Conservation (phyloP, 164 flowering plant genomes). For the Kalanchoe fedtschenkoi region DNA sequence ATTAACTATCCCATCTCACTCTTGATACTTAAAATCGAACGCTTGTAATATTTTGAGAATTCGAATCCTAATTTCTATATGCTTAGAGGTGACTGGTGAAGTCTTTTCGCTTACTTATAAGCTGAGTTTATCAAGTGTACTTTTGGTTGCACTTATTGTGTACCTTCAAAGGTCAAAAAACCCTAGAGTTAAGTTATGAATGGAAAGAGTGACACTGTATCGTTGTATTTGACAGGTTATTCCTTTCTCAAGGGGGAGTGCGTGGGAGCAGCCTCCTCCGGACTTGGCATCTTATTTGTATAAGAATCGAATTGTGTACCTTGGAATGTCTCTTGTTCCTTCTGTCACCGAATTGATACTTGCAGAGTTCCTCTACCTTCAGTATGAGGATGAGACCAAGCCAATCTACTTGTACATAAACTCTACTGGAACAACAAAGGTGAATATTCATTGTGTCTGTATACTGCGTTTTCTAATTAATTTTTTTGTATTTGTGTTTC, state of each 20-base stretch:
- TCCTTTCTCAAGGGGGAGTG: slow-evolving; percentile 70
- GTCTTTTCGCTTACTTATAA: too few species aligned
- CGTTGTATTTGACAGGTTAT: slow-evolving; percentile 46
- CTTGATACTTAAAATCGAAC: too few species aligned
- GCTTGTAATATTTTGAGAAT: too few species aligned
- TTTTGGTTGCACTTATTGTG: too few species aligned
- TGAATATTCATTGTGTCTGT: slow-evolving; percentile 10
- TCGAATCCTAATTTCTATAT: too few species aligned
- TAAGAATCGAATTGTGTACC: slow-evolving; percentile 77
- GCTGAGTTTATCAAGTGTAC: too few species aligned
- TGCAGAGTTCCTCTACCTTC: slow-evolving; percentile 82
- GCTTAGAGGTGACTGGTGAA: too few species aligned
- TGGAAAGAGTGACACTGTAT: too few species aligned
- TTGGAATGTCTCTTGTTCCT: slow-evolving; percentile 89
- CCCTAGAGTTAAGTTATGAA: too few species aligned
- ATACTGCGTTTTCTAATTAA: too few species aligned
- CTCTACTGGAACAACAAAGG: slow-evolving; percentile 94
- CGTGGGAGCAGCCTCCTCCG: slow-evolving; percentile 93
- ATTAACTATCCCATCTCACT: too few species aligned
- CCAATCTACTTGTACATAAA: slow-evolving; percentile 87
- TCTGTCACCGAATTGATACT: slow-evolving; percentile 79
- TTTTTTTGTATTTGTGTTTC: neutral
- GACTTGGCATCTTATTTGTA: slow-evolving; percentile 83
- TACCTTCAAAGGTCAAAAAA: too few species aligned
- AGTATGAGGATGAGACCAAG: slow-evolving; percentile 61